Base-by-base conservation (phyloP, 345 rosid genomes). In the Anastatica hierochuntica region DNA sequence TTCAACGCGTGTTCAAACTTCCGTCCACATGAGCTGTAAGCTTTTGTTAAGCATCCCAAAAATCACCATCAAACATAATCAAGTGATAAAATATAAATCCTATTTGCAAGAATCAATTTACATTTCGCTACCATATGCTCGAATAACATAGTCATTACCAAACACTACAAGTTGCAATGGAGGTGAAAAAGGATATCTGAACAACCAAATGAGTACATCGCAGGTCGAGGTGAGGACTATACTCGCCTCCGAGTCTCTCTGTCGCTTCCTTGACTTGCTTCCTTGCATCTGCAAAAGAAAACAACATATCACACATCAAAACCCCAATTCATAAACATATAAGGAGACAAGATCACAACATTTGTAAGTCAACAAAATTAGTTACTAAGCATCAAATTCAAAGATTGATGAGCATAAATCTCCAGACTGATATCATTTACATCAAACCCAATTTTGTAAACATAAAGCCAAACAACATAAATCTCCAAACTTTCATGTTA, bases 161-260 rank as follows among this genome's bases (percentile, higher is more conserved):
- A 37, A 30, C 14, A 27, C 24, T 8, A n/a, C 5, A 38, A 63
- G 15, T 18, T 33, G 39, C 12, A 33, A 52, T 10, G 13, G 24
- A 38, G 20, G 44, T 23, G 5, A 14, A 10, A 62, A 63, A 87
- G 96, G 96, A 90, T 90, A 90, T 90, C 78, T 87, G 95, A 31
- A 87, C 95, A 63, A 90, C 85, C 83, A 90, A 79, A 78, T 87
- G 98, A 55, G 96, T 87, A 58, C 96, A 90, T 15, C 68, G 89
- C 15, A 78, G 81, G 76, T 87, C 89, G 55, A 90, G 78, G 66
- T 76, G 64, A 6, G 92, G 81, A 66, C 94, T 84, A 53, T 90
- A 90, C 55, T 76, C 77, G 40, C 98, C 95, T 35, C 95, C 96
- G 23, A 90, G 73, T 70, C 96, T 82, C 74, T 82, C 89, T 0